Base-by-base conservation (phyloP, 2,329 filamentous ascomycete genomes). In the Erysiphe neolycopersici region DNA sequence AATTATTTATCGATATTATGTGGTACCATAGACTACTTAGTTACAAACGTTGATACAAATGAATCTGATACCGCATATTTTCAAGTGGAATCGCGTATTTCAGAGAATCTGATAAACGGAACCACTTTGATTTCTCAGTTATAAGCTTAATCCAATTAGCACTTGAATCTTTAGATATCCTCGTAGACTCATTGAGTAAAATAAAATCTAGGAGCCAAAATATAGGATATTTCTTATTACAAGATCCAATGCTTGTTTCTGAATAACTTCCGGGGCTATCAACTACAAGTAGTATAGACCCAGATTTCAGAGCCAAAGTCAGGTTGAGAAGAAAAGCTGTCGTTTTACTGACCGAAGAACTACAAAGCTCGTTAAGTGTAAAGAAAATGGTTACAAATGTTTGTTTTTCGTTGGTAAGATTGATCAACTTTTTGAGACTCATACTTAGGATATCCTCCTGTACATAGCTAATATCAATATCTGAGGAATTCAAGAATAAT, bases 201-300 rank as follows among this genome's bases (percentile, higher is more conserved):
- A 82, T 79, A 55, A 89, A 79, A 53, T 94, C 79, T 2, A 98
- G 64, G 14, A 98, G 63, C 76, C 84, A 94, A 53, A 81, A 77
- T 84, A 94, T 95, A 0, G 87, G 87, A 56, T 95, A 95, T 47
- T 69, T 73, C 48, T 69, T 69, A 53, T 69, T 68, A 48, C 67
- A 53, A 8, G 45, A 42, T 4, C 76, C 77, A 0, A 94, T 59
- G 0, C 70, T 71, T 3, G 91, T 69, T 45, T 84, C 82, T 0
- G 85, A 89, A 59, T 95, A 95, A 59, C 79, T 91, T 0, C 89
- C 89, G 0, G 89, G 83, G 51, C 83, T 93, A 58, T 98, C 87
- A 4, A 94, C 76, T 2, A 95, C 80, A 0, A 95, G 68, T 1
- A 95, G 62, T 35, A 87, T 58, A 2, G 81, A 71, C 0, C 73